Base-by-base conservation (phyloP, 306 rosid species). In the Inga laurina region DNA sequence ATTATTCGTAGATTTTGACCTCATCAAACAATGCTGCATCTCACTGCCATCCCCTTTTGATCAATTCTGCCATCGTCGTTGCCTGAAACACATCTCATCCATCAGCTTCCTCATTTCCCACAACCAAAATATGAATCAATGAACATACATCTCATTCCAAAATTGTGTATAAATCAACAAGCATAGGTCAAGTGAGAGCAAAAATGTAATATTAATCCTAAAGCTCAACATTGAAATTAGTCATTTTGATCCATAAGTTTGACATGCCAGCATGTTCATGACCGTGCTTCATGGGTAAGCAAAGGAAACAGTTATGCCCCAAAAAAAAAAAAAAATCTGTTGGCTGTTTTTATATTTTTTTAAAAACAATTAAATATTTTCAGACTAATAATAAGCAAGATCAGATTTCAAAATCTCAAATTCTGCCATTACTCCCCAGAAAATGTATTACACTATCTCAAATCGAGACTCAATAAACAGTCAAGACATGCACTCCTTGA, bases 41-140 rank as follows among this genome's bases (percentile, higher is more conserved):
- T 92, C 87, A 90, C 61, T 78, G 89, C 92, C 32, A 90, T 83
- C 44, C 94, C 95, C 80, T 90, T 91, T 62, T 88, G 95, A 79
- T 90, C 95, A 27, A 74, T 77, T 83, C 91, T 84, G 61, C 91
- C 95, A 30, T 91, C 95, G 65, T 91, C 93, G 16, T 85, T 88
- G 43, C 95, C 95, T 91, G 86, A 45, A 81, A 85, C 61, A 18
- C 74, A 71, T 76, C 35, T 56, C 34, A 52, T 69, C 37, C 35
- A 68, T 72, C 64, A 71, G 71, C 52, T 59, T 68, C 78, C 70
- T 22, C 72, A 57, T 51, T 6, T 49, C 54, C 16, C 54, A 49
- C 14, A 49, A 49, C 18, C 12, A 5, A 75, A 35, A 32, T 37
- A 4, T 9, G 9, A 74, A 52, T 22, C 66, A 81, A 74, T 22